phyloP scores from a whole-genome alignment of 192 early-diverging fungal genomes.

The Chytriomyces confervae region DNA sequence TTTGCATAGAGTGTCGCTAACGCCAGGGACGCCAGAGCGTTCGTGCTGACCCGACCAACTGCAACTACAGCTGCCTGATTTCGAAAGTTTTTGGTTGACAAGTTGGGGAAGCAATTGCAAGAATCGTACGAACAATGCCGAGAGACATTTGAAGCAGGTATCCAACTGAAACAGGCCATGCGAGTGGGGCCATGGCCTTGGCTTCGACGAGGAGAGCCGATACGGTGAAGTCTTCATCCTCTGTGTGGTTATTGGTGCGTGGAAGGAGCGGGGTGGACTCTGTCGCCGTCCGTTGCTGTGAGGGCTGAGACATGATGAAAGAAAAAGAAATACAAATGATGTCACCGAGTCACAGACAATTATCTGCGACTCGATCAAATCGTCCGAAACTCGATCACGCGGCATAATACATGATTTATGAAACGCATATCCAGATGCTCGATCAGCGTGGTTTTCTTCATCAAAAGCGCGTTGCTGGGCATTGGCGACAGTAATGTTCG shows the following conservation, averaged over 20 bases:
- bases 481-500: too few relatives aligned
- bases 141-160: constrained; percentile 50
- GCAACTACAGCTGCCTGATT: background rate
- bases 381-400: too few relatives aligned
- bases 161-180: constrained; percentile 55
- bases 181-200: constrained; percentile 35
- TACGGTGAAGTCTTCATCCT: constrained; percentile 16
- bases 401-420: too few relatives aligned
- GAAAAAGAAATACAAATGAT: too few relatives aligned
- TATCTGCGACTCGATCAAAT: too few relatives aligned
- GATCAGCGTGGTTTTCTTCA: too few relatives aligned
- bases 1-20: constrained; percentile 28
- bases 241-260: constrained; percentile 24
- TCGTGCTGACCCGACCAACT: constrained; percentile 14
- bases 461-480: too few relatives aligned
- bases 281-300: background rate
- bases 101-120: background rate
- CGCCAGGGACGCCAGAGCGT: constrained; percentile 29
- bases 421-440: too few relatives aligned
- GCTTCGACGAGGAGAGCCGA: constrained; percentile 33
- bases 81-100: background rate
- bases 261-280: constrained; percentile 38
- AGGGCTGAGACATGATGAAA: too few relatives aligned
- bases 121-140: background rate
- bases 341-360: too few relatives aligned